Conservation (phyloP, 2,329 filamentous ascomycete species). For the Sphaerulina vaccinii region DNA sequence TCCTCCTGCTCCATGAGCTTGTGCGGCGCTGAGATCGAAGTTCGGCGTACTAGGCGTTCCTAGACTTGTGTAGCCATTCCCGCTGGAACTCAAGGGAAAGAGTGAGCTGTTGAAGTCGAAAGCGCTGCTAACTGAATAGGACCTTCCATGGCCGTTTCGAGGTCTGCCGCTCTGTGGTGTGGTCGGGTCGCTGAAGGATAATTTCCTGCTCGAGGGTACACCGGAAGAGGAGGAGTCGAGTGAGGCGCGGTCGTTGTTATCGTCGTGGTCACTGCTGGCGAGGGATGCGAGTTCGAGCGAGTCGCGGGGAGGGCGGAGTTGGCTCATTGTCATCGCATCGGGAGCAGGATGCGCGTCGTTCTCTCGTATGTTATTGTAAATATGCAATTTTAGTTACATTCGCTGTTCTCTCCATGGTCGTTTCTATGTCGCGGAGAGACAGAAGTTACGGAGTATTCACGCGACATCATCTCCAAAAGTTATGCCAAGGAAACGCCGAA, state of each 20-base stretch:
- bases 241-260: conserved; percentile 61
- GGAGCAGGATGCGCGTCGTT: neutral
- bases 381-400: conserved; percentile 1
- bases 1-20: conserved; percentile 16
- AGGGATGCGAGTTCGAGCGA: conserved; percentile 95
- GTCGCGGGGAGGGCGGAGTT: conserved; percentile 62
- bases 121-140: conserved; percentile 84
- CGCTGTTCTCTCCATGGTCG: conserved; percentile 6
- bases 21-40: conserved; percentile 38
- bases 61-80: conserved; percentile 75
- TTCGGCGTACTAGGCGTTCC: conserved; percentile 66
- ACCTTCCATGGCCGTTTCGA: conserved; percentile 53
- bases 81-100: conserved; percentile 81
- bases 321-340: conserved; percentile 15
- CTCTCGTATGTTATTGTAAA: conserved; percentile 8
- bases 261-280: conserved; percentile 68
- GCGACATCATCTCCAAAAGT: neutral
- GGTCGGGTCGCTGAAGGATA: conserved; percentile 73
- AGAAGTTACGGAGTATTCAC: neutral
- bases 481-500: neutral
- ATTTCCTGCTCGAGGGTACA: conserved; percentile 77
- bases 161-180: conserved; percentile 39
- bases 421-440: too few species aligned
- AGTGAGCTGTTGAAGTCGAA: conserved; percentile 95
- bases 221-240: conserved; percentile 69